These are phyloP conservation scores for Trichoderma atroviride DNA, from an alignment of 2,329 filamentous ascomycete species.

Conservation along the genomic window DNA sequence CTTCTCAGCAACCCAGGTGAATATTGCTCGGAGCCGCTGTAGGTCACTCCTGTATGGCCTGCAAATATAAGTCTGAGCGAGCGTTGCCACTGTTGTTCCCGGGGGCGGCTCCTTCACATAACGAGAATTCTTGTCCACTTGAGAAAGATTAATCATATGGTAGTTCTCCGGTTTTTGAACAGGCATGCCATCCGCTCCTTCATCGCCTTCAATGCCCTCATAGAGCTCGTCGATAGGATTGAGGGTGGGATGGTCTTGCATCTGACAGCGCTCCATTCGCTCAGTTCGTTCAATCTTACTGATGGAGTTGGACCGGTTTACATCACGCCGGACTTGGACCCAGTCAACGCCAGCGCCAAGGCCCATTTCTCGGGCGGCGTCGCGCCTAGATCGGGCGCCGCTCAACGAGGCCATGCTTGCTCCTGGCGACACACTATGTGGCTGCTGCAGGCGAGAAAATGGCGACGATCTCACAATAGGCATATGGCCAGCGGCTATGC, in stretches of 20 bases:
- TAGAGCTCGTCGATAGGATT: constrained; percentile 88
- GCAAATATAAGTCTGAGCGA: constrained; percentile 91
- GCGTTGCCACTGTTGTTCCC: constrained; percentile 75
- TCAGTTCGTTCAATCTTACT: constrained; percentile 87
- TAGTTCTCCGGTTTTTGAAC: constrained; percentile 85
- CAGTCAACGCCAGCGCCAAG: constrained; percentile 71
- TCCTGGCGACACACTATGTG: constrained; percentile 50
- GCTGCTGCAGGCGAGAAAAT: constrained; percentile 46
- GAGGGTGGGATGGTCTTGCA: constrained; percentile 88
- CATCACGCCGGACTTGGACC: constrained; percentile 95
- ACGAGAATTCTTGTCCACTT: constrained; percentile 94
- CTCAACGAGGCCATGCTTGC: constrained; percentile 44
- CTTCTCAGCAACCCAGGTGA: constrained; percentile 96
- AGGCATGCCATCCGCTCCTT: constrained; percentile 80
- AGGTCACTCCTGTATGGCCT: constrained; percentile 93
- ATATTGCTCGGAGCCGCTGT: constrained; percentile 89
- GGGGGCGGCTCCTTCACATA: constrained; percentile 85
- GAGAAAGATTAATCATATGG: constrained; percentile 72
- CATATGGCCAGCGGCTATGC: constrained; percentile 64
- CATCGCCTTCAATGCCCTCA: constrained; percentile 84
- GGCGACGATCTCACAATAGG: constrained; percentile 50
- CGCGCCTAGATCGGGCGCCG: constrained; percentile 45
- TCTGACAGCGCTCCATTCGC: constrained; percentile 84
- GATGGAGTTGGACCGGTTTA: constrained; percentile 92
- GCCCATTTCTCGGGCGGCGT: constrained; percentile 71